Percentiles rank a stretch among this genome's conserved stretches.
Evolutionary conservation across 1,284 basidiomycete species (phyloP).

Genomic region (Wolfiporia cocos): DNA sequence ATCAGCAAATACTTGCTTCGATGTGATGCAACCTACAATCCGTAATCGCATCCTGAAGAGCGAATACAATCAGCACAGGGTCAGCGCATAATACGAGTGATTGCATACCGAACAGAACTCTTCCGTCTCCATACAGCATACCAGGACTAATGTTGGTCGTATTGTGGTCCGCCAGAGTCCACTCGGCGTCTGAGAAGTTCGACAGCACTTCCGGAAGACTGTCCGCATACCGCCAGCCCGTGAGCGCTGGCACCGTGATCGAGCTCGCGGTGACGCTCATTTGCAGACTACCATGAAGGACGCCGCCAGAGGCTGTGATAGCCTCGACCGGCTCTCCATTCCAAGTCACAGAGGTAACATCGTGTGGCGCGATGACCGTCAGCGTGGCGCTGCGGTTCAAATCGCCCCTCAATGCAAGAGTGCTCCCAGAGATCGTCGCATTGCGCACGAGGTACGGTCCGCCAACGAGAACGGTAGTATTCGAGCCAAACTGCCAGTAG

Average conservation of each 20-base stretch:
- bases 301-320: constrained; percentile 11
- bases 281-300: constrained; percentile 20
- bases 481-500: constrained; percentile 48
- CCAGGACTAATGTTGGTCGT: constrained; percentile 65
- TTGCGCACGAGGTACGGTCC: constrained; percentile 52
- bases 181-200: constrained; percentile 52
- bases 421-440: constrained; percentile 34
- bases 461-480: constrained; percentile 42
- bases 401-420: constrained; percentile 41
- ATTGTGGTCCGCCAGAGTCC: constrained; percentile 63
- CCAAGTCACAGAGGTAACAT: constrained; percentile 55
- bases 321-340: constrained; percentile 47
- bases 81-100: background rate
- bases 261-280: constrained; percentile 11
- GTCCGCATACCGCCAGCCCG: constrained; percentile 63
- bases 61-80: constrained; percentile 1
- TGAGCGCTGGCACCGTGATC: constrained; percentile 33
- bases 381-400: constrained; percentile 36
- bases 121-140: constrained; percentile 65
- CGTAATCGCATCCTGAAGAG: constrained; percentile 61
- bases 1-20: background rate
- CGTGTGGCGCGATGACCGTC: constrained; percentile 45
- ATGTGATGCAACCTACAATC: constrained; percentile 49
- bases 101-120: constrained; percentile 54
- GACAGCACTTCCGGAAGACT: constrained; percentile 62